These are phyloP conservation scores for Xanthoparmelia taractica DNA, from an alignment of 495 filamentous ascomycete genomes.

Conservation along the genomic window DNA sequence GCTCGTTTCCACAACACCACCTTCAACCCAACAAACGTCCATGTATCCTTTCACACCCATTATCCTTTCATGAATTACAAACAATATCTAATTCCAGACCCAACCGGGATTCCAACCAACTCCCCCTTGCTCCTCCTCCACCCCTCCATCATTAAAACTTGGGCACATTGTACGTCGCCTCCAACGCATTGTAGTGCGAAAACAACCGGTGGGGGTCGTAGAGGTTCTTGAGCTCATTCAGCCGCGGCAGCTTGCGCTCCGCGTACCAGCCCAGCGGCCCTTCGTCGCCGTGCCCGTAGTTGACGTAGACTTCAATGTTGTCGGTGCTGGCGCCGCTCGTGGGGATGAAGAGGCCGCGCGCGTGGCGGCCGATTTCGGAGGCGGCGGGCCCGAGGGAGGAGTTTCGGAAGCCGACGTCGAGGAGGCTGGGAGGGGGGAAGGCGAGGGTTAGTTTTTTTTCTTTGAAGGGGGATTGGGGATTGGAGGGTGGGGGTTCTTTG, in stretches of 20 bases:
- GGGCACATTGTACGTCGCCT: conserved; percentile 1
- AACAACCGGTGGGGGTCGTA: conserved; percentile 30
- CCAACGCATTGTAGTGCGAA: conserved; percentile 14
- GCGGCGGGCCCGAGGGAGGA: not conserved
- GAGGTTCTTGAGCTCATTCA: conserved; percentile 28
- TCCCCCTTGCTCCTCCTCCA: too few species aligned
- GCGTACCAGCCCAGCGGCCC: conserved; percentile 25
- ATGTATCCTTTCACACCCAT: too few species aligned
- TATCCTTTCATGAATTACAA: too few species aligned
- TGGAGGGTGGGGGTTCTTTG: not conserved
- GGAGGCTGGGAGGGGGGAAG: conserved; percentile 3
- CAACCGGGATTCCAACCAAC: too few species aligned
- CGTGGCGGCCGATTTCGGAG: conserved; percentile 10
- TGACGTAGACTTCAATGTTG: conserved; percentile 30
- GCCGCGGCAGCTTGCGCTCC: conserved; percentile 26
- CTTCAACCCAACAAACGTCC: too few species aligned
- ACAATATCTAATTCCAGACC: too few species aligned
- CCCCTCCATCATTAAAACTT: not conserved
- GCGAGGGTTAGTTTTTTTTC: not conserved
- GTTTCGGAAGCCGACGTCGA: conserved; percentile 14
- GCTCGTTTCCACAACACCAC: too few species aligned
- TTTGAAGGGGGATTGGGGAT: not conserved
- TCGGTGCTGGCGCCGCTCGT: conserved; percentile 25
- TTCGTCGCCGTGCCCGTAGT: conserved; percentile 39
- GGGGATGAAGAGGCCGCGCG: conserved; percentile 22